A percentile compares a stretch with the other conserved stretches of the same genome.
These are phyloP conservation scores for Benincasa hispida DNA, from an alignment of 306 rosid genomes.

Conservation along the genomic window DNA sequence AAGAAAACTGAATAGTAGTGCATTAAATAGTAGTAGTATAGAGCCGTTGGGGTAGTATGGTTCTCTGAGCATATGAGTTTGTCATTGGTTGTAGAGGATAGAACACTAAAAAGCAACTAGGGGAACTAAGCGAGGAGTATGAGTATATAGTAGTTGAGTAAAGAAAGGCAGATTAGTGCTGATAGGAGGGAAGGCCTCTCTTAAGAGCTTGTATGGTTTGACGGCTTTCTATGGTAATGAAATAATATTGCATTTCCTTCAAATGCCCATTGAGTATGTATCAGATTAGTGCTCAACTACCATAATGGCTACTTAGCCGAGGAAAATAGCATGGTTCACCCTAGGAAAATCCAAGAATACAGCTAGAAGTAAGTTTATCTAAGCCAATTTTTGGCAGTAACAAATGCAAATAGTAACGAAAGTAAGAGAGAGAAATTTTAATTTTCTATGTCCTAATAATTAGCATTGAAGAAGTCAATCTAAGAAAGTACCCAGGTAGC, in stretches of 20 bases:
- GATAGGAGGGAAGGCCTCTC: not conserved
- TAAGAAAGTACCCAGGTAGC: not conserved
- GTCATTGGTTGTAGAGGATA: not conserved
- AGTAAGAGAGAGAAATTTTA: not conserved
- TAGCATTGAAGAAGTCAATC: not conserved
- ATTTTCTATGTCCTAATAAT: not conserved
- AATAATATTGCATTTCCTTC: not conserved
- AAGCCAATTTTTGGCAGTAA: not conserved
- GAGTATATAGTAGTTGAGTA: not conserved
- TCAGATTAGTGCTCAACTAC: not conserved
- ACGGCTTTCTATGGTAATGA: not conserved
- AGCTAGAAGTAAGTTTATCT: not conserved
- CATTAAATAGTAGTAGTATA: not conserved
- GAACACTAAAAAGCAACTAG: not conserved
- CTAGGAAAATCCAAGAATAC: not conserved
- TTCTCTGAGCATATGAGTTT: not conserved
- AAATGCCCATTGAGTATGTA: not conserved
- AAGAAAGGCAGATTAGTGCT: not conserved
- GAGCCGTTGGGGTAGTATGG: not conserved
- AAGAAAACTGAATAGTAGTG: not conserved
- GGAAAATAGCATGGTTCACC: not conserved
- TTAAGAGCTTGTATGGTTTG: not conserved
- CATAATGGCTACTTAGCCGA: not conserved
- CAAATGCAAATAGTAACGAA: not conserved
- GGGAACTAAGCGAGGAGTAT: not conserved